Evolutionary conservation across 2,329 filamentous ascomycete genomes (phyloP), one percentile per base, ranked within the genome.

Genomic region (Diaporthe longicolla): DNA sequence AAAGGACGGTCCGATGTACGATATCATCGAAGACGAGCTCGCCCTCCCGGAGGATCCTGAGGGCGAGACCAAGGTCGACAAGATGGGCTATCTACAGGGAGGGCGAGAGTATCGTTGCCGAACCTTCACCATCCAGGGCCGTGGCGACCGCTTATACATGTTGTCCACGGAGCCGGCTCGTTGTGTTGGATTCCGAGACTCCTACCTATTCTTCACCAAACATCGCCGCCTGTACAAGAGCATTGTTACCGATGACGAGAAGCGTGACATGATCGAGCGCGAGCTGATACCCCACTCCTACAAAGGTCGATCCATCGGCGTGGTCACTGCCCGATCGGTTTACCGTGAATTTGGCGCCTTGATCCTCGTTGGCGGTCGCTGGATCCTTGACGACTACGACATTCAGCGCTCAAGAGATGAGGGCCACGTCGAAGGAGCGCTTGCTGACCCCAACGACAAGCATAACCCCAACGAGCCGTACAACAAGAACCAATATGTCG

Each of bases 191-290:
- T 99, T 99, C 88, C 90, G 97, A 78, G 97, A 99, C 87, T 98
- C 95, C 77, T 99, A 99, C 81, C 90, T 99, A 35, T 98, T 99
- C 88, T 99, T 99, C 87, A 97, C 97, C 77, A 99, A 98, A 85
- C 97, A 99, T 84, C 94, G 94, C 82, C 93, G 95, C 80, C 92
- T 99, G 19, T 97, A 95, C 89, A 99, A 99, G 86, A 98, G 99
- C 80, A 98, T 99, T 79, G 94, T 98, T 73, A 95, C 95, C 79
- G 97, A 99, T 77, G 93, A 97, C n/a, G 96, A 97, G 84, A 99
- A 99, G 87, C 92, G 93, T 75, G 95, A 98, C 83, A 90, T 99
- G 86, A 99, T 99, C 80, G 95, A 97, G 78, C 92, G 97, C 75
- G 94, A 97, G 8, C 93, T 99, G 80, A 98, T 99, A 76, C 97